These are phyloP conservation scores for Dovyalis caffra DNA, from an alignment of 345 rosid genomes.

Conservation along the genomic window DNA sequence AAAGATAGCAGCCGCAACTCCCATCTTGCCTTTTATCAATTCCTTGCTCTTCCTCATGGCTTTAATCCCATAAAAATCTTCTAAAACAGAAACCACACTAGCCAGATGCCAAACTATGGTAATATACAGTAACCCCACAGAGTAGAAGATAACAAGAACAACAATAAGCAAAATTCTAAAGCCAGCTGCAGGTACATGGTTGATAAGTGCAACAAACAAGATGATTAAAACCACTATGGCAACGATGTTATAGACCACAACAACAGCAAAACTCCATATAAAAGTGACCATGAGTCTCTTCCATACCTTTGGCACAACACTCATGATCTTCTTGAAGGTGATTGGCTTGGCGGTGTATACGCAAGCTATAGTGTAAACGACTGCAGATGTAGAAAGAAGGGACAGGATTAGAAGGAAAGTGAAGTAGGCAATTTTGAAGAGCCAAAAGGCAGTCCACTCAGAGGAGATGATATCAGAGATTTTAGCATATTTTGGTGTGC, in stretches of 20 bases:
- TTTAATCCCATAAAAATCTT: slow-evolving; percentile 10
- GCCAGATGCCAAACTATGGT: slow-evolving; percentile 17
- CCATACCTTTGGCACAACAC: slow-evolving; percentile 51
- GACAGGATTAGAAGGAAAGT: slow-evolving; percentile 29
- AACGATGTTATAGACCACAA: slow-evolving; percentile 19
- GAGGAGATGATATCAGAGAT: slow-evolving; percentile 20
- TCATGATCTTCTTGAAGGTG: slow-evolving; percentile 32
- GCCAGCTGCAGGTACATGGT: neutral
- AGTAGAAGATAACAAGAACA: slow-evolving; percentile 4
- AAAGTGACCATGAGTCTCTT: slow-evolving; percentile 46
- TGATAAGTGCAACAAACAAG: neutral
- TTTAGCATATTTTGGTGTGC: neutral
- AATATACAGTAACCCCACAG: slow-evolving; percentile 32
- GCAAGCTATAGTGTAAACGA: slow-evolving; percentile 49
- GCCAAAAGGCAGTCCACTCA: slow-evolving; percentile 29
- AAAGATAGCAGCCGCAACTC: slow-evolving; percentile 3
- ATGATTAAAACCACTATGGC: neutral
- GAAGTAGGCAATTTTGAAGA: slow-evolving; percentile 34
- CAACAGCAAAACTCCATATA: slow-evolving; percentile 23
- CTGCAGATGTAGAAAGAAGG: slow-evolving; percentile 52
- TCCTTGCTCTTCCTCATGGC: slow-evolving; percentile 13
- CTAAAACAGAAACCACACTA: slow-evolving; percentile 19
- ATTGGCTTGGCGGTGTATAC: slow-evolving; percentile 35
- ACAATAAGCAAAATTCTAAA: neutral
- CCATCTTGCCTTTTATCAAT: slow-evolving; percentile 13